Percentiles rank a stretch among this genome's conserved stretches.
Evolutionary conservation across 2,329 filamentous ascomycete genomes (phyloP).

Genomic region (Metarhizium brunneum): DNA sequence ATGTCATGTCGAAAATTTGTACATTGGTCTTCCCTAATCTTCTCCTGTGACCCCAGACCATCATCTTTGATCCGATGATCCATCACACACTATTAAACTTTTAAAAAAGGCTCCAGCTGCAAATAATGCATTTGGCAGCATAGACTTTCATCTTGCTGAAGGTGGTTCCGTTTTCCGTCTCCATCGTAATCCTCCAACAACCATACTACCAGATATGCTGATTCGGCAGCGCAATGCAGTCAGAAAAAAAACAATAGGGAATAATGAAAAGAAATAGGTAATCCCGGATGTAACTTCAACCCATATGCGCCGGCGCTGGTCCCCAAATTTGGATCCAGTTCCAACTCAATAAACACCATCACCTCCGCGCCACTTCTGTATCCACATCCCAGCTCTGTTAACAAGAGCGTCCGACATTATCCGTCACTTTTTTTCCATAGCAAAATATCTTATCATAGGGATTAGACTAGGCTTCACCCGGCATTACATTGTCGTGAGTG

Average conservation of each 20-base stretch:
- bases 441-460: background rate
- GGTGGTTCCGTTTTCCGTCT: background rate
- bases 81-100: background rate
- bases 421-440: background rate
- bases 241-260: slow-evolving; percentile 10
- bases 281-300: slow-evolving; percentile 9
- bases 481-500: background rate
- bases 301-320: slow-evolving; percentile 12
- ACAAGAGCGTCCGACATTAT: background rate
- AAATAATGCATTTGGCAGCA: background rate
- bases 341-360: slow-evolving; percentile 21
- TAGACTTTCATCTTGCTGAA: background rate
- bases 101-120: background rate
- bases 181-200: background rate
- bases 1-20: background rate
- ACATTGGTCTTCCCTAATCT: background rate
- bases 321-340: slow-evolving; percentile 21
- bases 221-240: slow-evolving; percentile 12
- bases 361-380: slow-evolving; percentile 3
- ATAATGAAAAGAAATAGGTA: background rate
- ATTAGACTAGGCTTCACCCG: background rate
- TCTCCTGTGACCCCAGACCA: background rate
- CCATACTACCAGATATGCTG: slow-evolving; percentile 8
- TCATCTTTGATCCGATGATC: background rate
- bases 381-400: background rate